These are phyloP conservation scores for Tolypocladium amazonense DNA, from an alignment of 2,329 filamentous ascomycete genomes.

Conservation along the genomic window DNA sequence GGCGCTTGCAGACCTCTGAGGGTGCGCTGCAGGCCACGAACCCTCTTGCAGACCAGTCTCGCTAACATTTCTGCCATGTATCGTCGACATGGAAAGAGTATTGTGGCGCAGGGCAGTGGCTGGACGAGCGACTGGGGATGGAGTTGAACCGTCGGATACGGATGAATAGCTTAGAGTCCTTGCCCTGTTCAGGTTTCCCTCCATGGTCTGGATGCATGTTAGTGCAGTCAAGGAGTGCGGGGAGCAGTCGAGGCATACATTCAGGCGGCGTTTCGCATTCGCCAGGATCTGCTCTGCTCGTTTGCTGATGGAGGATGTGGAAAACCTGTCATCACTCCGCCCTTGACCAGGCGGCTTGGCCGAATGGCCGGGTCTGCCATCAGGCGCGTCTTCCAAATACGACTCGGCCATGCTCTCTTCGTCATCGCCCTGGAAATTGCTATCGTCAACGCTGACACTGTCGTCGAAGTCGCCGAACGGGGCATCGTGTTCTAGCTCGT, in stretches of 20 bases:
- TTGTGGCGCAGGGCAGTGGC: slow-evolving; percentile 13
- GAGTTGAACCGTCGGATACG: slow-evolving; percentile 39
- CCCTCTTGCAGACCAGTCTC: slow-evolving; percentile 16
- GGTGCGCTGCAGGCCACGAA: slow-evolving; percentile 21
- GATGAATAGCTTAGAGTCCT: slow-evolving; percentile 46
- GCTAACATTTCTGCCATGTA: slow-evolving; percentile 20
- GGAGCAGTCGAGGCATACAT: slow-evolving; percentile 43
- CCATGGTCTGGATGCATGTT: slow-evolving; percentile 60
- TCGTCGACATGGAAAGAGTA: slow-evolving; percentile 5
- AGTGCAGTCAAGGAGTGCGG: not conserved
- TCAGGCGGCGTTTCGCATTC: slow-evolving; percentile 82
- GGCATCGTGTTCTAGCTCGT: slow-evolving; percentile 35
- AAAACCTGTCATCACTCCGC: slow-evolving; percentile 46
- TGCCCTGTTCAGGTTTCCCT: slow-evolving; percentile 76
- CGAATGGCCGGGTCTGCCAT: slow-evolving; percentile 8
- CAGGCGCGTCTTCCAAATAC: slow-evolving; percentile 35
- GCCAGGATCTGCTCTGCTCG: slow-evolving; percentile 84
- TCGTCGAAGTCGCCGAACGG: slow-evolving; percentile 54
- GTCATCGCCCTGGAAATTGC: slow-evolving; percentile 56
- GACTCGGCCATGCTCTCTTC: slow-evolving; percentile 55
- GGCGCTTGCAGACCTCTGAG: slow-evolving; percentile 54
- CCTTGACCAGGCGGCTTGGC: slow-evolving; percentile 7
- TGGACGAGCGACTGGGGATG: slow-evolving; percentile 30
- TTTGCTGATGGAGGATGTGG: slow-evolving; percentile 66
- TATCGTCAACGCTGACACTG: slow-evolving; percentile 49